A percentile compares a stretch with the other conserved stretches of the same genome.
Evolutionary conservation across 2,329 filamentous ascomycete genomes (phyloP).

Genomic region (Xylaria sp.): DNA sequence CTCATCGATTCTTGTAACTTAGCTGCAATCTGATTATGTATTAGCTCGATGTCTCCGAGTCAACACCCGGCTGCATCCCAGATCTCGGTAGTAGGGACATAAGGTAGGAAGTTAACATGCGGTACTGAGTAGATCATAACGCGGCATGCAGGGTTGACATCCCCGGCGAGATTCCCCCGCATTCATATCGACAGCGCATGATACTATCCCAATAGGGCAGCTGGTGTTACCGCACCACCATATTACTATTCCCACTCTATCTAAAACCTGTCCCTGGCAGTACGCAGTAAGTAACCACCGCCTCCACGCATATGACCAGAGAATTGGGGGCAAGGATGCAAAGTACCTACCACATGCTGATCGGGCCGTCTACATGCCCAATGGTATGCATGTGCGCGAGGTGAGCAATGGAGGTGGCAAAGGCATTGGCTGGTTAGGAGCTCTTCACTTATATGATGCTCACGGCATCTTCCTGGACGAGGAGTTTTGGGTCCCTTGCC

Average conservation of each 20-base stretch:
- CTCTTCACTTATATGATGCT: slow-evolving; percentile 6
- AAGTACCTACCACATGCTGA: not conserved
- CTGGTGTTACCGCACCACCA: slow-evolving; percentile 13
- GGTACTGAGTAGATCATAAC: not conserved
- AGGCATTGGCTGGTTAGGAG: not conserved
- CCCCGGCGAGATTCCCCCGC: not conserved
- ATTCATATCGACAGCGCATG: slow-evolving; percentile 13
- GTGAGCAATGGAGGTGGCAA: not conserved
- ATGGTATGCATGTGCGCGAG: not conserved
- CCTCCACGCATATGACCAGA: slow-evolving; percentile 4
- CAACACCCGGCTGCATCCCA: not conserved
- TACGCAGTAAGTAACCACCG: too few species aligned
- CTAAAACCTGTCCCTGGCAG: slow-evolving; percentile 19
- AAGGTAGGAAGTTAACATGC: not conserved
- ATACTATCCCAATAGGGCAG: slow-evolving; percentile 33
- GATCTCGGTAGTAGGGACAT: not conserved
- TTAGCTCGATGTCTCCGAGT: not conserved
- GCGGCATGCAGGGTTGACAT: slow-evolving; percentile 11
- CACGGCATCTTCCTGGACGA: slow-evolving; percentile 8
- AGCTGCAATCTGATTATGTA: not conserved
- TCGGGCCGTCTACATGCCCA: slow-evolving; percentile 23
- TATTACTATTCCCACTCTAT: slow-evolving; percentile 12
- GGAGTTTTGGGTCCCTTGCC: not conserved
- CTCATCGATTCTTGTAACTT: not conserved
- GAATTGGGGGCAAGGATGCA: slow-evolving; percentile 17